phyloP scores from a whole-genome alignment of 371 early-diverging fungal genomes.

The Saksenaea vasiformis region DNA sequence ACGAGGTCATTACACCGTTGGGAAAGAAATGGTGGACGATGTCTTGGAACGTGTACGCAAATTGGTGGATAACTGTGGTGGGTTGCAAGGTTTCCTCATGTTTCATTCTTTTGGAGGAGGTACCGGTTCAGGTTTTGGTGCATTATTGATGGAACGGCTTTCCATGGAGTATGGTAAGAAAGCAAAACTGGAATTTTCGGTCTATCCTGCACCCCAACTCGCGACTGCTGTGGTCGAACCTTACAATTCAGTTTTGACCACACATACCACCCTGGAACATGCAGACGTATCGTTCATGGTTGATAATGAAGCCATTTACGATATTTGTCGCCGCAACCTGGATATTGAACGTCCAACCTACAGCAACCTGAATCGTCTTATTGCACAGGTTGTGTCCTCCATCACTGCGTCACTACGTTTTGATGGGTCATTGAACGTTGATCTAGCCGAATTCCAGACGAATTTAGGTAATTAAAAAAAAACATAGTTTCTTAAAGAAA shows the following conservation, averaged over 20 bases:
- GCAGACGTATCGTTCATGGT: conserved; percentile 99
- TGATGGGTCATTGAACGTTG: conserved; percentile 96
- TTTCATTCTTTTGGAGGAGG: conserved; percentile 99
- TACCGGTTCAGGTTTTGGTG: conserved; percentile 99
- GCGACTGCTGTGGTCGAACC: conserved; percentile 98
- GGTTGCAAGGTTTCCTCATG: conserved; percentile 96
- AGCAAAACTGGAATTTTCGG: conserved; percentile 97
- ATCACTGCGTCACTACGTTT: conserved; percentile 99
- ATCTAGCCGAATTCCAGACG: conserved; percentile 97
- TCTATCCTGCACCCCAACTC: conserved; percentile 98
- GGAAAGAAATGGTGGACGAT: conserved; percentile 96
- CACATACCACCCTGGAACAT: conserved; percentile 98
- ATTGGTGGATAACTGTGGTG: conserved; percentile 97
- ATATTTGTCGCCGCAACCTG: conserved; percentile 98
- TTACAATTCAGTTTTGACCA: conserved; percentile 98
- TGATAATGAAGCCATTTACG: conserved; percentile 99
- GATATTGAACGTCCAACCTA: conserved; percentile 98
- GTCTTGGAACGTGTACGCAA: conserved; percentile 97
- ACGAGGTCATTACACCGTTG: conserved; percentile 99
- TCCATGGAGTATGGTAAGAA: conserved; percentile 97
- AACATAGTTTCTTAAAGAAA: not conserved
- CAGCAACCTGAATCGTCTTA: conserved; percentile 97
- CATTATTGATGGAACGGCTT: conserved; percentile 94
- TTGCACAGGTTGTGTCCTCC: conserved; percentile 99
- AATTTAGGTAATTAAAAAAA: conserved; percentile 60